These are phyloP conservation scores for Ceratocystiopsis brevicomis DNA, from an alignment of 2,329 filamentous ascomycete genomes.

Conservation along the genomic window DNA sequence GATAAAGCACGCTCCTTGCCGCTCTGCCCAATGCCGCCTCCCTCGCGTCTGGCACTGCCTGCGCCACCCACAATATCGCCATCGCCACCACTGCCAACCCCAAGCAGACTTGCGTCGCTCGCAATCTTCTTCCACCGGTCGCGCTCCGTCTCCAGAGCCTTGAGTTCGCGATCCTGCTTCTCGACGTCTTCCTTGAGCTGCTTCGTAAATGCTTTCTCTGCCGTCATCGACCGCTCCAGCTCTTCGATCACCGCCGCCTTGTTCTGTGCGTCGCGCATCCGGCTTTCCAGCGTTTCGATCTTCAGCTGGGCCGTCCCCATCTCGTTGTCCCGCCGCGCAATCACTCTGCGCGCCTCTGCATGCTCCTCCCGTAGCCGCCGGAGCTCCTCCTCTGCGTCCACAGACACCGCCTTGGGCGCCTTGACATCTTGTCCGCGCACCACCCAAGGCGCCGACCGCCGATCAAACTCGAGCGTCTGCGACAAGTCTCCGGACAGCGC, in stretches of 20 bases:
- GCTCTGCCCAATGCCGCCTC: background rate
- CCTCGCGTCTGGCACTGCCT: background rate
- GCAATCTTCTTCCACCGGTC: conserved; percentile 56
- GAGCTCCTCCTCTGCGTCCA: conserved; percentile 74
- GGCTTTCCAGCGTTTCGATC: conserved; percentile 78
- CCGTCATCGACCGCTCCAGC: conserved; percentile 40
- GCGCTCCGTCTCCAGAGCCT: conserved; percentile 42
- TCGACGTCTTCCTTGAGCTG: conserved; percentile 45
- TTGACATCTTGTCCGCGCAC: conserved; percentile 65
- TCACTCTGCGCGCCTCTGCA: conserved; percentile 52
- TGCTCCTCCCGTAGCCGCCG: conserved; percentile 63
- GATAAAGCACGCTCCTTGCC: conserved; percentile 44
- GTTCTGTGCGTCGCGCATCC: conserved; percentile 66
- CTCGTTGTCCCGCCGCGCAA: conserved; percentile 59
- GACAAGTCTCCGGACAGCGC: conserved; percentile 51
- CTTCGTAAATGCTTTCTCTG: conserved; percentile 28
- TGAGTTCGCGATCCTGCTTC: conserved; percentile 47
- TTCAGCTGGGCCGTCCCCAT: conserved; percentile 78
- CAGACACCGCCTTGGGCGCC: conserved; percentile 58
- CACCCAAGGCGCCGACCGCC: conserved; percentile 60
- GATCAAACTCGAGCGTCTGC: conserved; percentile 63
- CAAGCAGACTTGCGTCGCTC: conserved; percentile 37
- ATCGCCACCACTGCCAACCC: conserved; percentile 24
- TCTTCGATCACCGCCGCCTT: conserved; percentile 52
- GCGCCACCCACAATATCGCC: conserved; percentile 18